phyloP scores from a whole-genome alignment of 106 monocot genomes.

The Cymbidium sinense region DNA sequence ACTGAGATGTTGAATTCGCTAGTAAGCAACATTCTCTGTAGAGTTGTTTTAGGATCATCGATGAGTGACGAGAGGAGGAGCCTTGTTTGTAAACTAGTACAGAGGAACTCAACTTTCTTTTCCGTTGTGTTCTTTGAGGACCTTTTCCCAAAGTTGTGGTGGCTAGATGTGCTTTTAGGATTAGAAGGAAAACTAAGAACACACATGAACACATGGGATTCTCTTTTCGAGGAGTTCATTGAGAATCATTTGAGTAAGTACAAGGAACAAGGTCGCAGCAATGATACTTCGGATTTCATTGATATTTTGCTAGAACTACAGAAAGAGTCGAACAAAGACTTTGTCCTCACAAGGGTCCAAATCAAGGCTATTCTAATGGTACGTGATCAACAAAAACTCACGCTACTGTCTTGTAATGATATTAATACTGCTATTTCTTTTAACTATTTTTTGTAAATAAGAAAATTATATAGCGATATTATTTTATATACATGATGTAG shows the following conservation, averaged over 20 bases:
- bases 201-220: constrained; percentile 17
- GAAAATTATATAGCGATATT: background rate
- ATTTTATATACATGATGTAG: background rate
- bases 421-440: too few relatives aligned
- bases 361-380: constrained; percentile 23
- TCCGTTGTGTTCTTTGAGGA: constrained; percentile 13
- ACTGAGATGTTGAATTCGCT: background rate
- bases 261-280: background rate
- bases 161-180: constrained; percentile 20
- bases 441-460: background rate
- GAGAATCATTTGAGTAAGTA: constrained; percentile 9
- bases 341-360: constrained; percentile 8
- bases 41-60: constrained; percentile 3
- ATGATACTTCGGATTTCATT: constrained; percentile 16
- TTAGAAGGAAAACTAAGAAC: constrained; percentile 10
- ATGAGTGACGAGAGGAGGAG: background rate
- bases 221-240: constrained; percentile 28
- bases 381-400: background rate
- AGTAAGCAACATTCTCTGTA: background rate
- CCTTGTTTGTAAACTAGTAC: background rate
- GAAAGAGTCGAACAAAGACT: background rate
- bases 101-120: background rate
- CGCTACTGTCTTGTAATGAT: too few relatives aligned
- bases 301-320: constrained; percentile 33
- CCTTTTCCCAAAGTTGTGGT: constrained; percentile 25